Evolutionary conservation across 2,329 filamentous ascomycete genomes (phyloP).

Genomic region (Venturia pyrina): DNA sequence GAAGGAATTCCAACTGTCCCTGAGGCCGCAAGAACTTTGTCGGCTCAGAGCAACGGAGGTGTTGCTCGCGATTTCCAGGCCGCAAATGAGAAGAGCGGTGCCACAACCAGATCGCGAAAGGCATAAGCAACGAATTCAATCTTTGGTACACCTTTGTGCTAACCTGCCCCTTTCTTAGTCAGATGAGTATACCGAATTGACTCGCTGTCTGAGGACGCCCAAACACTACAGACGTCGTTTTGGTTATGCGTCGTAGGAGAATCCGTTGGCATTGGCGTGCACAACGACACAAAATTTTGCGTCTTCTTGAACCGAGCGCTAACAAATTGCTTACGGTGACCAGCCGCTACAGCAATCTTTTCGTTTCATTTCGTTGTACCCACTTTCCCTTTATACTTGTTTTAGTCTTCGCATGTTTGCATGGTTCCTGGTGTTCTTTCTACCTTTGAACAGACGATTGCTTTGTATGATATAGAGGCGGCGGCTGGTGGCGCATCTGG

Average conservation of each 20-base stretch:
- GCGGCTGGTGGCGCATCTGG: not conserved
- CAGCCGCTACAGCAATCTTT: not conserved
- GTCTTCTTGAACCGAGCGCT: not conserved
- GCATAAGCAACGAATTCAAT: conserved; percentile 5
- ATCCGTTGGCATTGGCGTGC: not conserved
- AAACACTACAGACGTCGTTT: not conserved
- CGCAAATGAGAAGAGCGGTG: conserved; percentile 1
- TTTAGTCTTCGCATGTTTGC: not conserved
- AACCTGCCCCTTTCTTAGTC: not conserved
- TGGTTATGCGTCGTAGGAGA: not conserved
- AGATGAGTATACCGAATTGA: not conserved
- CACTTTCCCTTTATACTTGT: not conserved
- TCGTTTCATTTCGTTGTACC: not conserved
- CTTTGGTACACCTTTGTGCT: not conserved
- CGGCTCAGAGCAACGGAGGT: conserved; percentile 18
- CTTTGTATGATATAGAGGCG: conserved; percentile 5
- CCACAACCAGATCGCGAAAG: conserved; percentile 12
- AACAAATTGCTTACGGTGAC: not conserved
- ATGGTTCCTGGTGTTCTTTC: conserved; percentile 1
- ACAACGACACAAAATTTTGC: not conserved
- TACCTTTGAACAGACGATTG: not conserved
- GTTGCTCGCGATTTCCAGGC: conserved; percentile 7
- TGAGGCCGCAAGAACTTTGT: conserved; percentile 42
- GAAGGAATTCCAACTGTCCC: conserved; percentile 50
- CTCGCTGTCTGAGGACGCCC: not conserved